Percentiles rank a stretch among this genome's conserved stretches.
phyloP scores from a whole-genome alignment of 208 protist genomes.

The Leishmania tropica region DNA sequence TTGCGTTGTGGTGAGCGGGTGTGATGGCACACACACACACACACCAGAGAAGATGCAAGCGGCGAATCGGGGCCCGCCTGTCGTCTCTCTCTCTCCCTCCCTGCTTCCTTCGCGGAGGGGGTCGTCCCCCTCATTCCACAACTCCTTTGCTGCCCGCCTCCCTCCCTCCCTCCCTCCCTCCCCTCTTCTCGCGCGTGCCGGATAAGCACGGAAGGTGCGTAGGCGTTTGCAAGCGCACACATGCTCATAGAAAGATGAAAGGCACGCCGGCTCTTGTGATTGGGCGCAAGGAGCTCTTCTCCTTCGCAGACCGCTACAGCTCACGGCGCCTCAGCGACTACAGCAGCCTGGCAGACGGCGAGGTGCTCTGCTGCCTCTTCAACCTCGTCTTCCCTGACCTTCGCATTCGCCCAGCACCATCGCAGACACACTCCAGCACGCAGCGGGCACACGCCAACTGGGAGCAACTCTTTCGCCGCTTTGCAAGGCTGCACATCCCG shows the following conservation, averaged over 20 bases:
- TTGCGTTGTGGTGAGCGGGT: not conserved
- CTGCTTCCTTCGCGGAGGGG: not conserved
- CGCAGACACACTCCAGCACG: conserved; percentile 63
- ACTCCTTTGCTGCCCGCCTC: not conserved
- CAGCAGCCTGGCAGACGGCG: conserved; percentile 54
- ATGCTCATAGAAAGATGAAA: not conserved
- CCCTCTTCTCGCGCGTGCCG: not conserved
- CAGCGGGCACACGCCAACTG: conserved; percentile 65
- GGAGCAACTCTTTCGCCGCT: conserved; percentile 53
- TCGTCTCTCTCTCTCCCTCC: not conserved
- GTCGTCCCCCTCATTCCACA: no score
- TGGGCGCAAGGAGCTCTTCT: conserved; percentile 79
- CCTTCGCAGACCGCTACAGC: conserved; percentile 80
- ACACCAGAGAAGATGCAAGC: not conserved
- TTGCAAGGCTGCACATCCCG: conserved; percentile 55
- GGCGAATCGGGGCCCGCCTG: not conserved
- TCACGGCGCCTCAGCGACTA: conserved; percentile 56
- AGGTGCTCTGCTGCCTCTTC: conserved; percentile 69
- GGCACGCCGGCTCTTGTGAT: conserved; percentile 45
- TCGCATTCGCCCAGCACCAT: conserved; percentile 51
- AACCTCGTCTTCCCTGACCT: conserved; percentile 66
- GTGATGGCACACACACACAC: not conserved
- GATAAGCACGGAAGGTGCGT: not conserved
- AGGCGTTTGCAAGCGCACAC: not conserved
- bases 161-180: not conserved